These are phyloP conservation scores for Neurospora sp. DNA, from an alignment of 495 filamentous ascomycete species.

Conservation along the genomic window DNA sequence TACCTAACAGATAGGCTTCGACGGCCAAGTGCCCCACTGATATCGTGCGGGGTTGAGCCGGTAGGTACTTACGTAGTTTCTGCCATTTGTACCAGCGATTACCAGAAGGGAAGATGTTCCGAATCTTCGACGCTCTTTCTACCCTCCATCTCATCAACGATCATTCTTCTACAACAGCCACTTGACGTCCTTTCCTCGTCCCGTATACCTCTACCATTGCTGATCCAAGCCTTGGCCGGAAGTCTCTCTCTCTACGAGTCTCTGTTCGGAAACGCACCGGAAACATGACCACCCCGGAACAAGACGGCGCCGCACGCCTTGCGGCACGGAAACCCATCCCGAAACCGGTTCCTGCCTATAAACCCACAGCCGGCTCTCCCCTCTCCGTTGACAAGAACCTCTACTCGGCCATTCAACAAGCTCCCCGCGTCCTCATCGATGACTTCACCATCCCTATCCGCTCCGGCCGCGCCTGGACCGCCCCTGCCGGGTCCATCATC, in stretches of 20 bases:
- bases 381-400: constrained; percentile 33
- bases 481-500: constrained; percentile 52
- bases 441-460: constrained; percentile 42
- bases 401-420: constrained; percentile 28
- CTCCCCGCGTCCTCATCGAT: constrained; percentile 23
- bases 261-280: neutral
- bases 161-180: neutral
- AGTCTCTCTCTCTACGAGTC: neutral
- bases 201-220: neutral
- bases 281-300: neutral
- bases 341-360: constrained; percentile 37
- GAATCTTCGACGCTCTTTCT: neutral
- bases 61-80: neutral
- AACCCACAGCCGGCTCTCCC: constrained; percentile 30
- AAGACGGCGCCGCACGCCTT: neutral
- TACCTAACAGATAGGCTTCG: neutral
- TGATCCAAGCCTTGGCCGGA: neutral
- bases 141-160: neutral
- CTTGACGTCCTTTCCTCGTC: neutral
- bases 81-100: neutral
- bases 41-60: neutral
- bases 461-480: constrained; percentile 55
- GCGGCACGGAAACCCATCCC: constrained; percentile 17
- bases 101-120: neutral
- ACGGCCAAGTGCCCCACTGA: neutral